phyloP scores from a whole-genome alignment of 768 basidiomycete species.

The Megacollybia marginata region DNA sequence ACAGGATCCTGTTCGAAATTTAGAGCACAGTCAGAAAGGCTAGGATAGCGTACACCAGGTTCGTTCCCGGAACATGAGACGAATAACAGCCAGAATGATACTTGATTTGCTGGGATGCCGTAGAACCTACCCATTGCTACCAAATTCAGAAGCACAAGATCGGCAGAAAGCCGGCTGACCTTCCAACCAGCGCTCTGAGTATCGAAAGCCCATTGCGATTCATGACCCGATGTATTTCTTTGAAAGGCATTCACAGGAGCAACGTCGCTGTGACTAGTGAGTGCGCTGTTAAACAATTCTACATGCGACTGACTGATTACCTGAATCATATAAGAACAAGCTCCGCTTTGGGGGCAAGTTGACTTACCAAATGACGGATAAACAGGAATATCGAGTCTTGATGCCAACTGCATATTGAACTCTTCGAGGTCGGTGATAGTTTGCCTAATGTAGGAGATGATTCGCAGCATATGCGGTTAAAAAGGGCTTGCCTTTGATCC shows the following conservation, averaged over 20 bases:
- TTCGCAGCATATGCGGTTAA: too few relatives aligned
- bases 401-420: slow-evolving; percentile 40
- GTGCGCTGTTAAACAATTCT: background rate
- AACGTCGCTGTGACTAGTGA: slow-evolving; percentile 32
- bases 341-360: slow-evolving; percentile 1
- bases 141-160: too few relatives aligned
- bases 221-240: slow-evolving; percentile 32
- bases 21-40: too few relatives aligned
- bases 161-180: slow-evolving; percentile 23
- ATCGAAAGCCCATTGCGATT: slow-evolving; percentile 51
- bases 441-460: too few relatives aligned
- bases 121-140: slow-evolving; percentile 40
- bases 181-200: slow-evolving; percentile 41
- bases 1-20: slow-evolving; percentile 58
- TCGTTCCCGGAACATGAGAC: slow-evolving; percentile 37
- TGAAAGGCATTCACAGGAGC: slow-evolving; percentile 56
- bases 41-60: too few relatives aligned
- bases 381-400: slow-evolving; percentile 31
- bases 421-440: slow-evolving; percentile 35
- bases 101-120: slow-evolving; percentile 33
- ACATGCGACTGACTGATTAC: slow-evolving; percentile 47
- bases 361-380: too few relatives aligned
- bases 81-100: slow-evolving; percentile 54
- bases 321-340: slow-evolving; percentile 23
- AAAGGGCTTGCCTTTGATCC: slow-evolving; percentile 33